These are phyloP conservation scores for Spinellus fusiger DNA, from an alignment of 192 early-diverging fungal species.

Conservation along the genomic window DNA sequence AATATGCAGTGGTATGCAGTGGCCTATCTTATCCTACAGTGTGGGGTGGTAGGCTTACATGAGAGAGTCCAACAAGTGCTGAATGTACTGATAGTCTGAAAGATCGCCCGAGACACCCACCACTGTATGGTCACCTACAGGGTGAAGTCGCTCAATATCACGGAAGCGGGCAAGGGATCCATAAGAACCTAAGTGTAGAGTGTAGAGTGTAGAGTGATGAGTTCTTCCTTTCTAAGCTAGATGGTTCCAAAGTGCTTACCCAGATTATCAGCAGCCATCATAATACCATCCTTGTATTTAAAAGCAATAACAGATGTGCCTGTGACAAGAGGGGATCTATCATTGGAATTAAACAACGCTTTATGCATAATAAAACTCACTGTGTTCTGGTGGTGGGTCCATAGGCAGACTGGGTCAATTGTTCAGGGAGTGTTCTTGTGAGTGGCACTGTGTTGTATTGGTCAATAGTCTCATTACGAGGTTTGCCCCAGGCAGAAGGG, in stretches of 20 bases:
- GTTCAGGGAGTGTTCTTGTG: slow-evolving; percentile 43
- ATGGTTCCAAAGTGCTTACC: slow-evolving; percentile 43
- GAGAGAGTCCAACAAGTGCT: slow-evolving; percentile 74
- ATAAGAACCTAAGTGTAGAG: slow-evolving; percentile 82
- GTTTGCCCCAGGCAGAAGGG: slow-evolving; percentile 74
- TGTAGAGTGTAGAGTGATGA: no score
- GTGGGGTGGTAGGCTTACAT: no score
- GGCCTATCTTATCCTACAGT: no score
- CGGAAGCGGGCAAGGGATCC: slow-evolving; percentile 91
- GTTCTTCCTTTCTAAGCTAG: neutral
- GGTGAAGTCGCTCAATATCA: slow-evolving; percentile 75
- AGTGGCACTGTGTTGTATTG: slow-evolving; percentile 51
- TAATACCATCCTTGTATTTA: slow-evolving; percentile 95
- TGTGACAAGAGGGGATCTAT: slow-evolving; percentile 78
- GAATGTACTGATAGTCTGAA: slow-evolving; percentile 88
- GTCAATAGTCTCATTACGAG: slow-evolving; percentile 52
- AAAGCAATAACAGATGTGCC: slow-evolving; percentile 92
- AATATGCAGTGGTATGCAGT: no score
- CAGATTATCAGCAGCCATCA: slow-evolving; percentile 93
- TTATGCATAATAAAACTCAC: slow-evolving; percentile 36
- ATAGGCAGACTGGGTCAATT: slow-evolving; percentile 34
- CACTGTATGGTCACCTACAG: slow-evolving; percentile 80
- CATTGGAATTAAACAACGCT: neutral
- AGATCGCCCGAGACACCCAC: slow-evolving; percentile 91
- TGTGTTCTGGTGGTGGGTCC: slow-evolving; percentile 51